Conservation (phyloP, 106 monocot genomes). For the Apostasia ramifera region DNA sequence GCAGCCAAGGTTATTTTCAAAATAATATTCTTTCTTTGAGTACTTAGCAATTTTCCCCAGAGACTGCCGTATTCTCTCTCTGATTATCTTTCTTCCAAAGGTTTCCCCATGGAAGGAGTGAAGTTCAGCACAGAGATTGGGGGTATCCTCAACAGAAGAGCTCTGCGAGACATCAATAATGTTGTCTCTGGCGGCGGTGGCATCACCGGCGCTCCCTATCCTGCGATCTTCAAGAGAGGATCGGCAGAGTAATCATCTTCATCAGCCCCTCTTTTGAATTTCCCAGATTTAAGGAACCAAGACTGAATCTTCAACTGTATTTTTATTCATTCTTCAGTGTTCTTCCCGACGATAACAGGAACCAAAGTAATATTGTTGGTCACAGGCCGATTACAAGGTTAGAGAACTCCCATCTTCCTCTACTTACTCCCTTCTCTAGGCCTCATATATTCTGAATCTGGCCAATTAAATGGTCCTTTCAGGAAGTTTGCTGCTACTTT, state of each 20-base stretch:
- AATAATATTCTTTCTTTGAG: neutral
- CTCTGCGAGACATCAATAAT: slow-evolving; percentile 75
- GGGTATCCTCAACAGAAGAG: slow-evolving; percentile 36
- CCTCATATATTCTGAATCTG: neutral
- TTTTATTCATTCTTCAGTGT: slow-evolving; percentile 25
- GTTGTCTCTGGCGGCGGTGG: neutral
- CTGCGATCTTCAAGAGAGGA: slow-evolving; percentile 39
- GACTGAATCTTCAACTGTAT: neutral
- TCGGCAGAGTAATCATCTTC: slow-evolving; percentile 38
- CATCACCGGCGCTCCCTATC: slow-evolving; percentile 22
- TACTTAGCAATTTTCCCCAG: too few species aligned
- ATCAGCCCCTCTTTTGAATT: neutral
- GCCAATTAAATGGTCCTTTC: slow-evolving; percentile 8
- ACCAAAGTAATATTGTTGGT: neutral
- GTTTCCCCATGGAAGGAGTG: neutral
- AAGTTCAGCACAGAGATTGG: slow-evolving; percentile 17
- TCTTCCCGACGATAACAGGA: slow-evolving; percentile 20
- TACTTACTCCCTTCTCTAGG: neutral
- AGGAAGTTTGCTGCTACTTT: slow-evolving; percentile 71
- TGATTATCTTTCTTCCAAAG: slow-evolving; percentile 5
- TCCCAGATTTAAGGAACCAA: neutral
- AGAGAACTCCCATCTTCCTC: neutral
- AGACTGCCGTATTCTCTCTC: neutral
- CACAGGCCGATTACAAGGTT: slow-evolving; percentile 80
- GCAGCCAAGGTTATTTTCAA: slow-evolving; percentile 5